Base-by-base conservation (phyloP, 176 grass and related monocot species). In the Urochloa ruziziensis region DNA sequence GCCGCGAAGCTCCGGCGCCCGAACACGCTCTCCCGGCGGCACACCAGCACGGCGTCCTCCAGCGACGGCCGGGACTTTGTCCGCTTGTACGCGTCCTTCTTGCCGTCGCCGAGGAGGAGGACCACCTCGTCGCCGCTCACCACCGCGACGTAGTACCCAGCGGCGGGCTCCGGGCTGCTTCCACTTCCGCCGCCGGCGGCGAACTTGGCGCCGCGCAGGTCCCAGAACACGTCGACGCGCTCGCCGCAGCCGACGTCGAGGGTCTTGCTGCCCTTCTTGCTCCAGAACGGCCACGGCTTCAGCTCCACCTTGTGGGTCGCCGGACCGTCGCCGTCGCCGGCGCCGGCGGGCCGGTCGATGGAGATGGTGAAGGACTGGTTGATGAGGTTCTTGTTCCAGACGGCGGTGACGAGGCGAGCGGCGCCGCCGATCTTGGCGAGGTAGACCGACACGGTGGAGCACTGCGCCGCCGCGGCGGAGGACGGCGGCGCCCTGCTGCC, bases 221-320 rank as follows among this genome's bases (percentile, higher is more conserved):
- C 93, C 93, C 96, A 98, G 62, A 93, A 92, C 30, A 98, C 51
- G 51, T 94, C 92, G 65, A 94, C 75, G 65, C 87, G 79, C 33
- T 86, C 67, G 6, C 91, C 89, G 8, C 91, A 87, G 52, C 91
- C 89, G 44, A 92, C 49, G 37, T 95, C 93, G 25, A 91, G 70
- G 42, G 91, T 62, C 84, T 90, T 98, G 42, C 49, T 59, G 30
- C 96, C 96, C 89, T 94, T 98, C 80, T 91, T 94, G 83, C 96
- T 91, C 93, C 93, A 88, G 81, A 98, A 98, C 52, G 93, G 96
- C 96, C 96, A 98, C 6, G 93, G 93, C 82, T 98, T 98, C 13
- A 98, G 87, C 64, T 98, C 96, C 51, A 98, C 96, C 85, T 90
- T 94, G 87, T 90, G 92, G 57, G 82, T 83, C 21, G 77, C 78